Conservation (phyloP, 495 filamentous ascomycete species). For the Daldinia bambusicola region DNA sequence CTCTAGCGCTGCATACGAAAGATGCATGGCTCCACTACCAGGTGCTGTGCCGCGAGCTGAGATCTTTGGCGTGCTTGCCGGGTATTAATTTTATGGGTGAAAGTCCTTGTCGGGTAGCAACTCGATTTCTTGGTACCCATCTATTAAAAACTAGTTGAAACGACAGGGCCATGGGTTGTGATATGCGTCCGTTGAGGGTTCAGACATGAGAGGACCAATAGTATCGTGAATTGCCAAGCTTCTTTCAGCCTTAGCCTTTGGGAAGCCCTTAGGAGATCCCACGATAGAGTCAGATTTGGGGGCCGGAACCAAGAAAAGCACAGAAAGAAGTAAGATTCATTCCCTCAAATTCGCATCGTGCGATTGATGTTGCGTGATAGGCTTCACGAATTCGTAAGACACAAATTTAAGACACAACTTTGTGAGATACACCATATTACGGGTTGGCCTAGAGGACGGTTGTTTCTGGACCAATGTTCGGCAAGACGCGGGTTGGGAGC, state of each 20-base stretch:
- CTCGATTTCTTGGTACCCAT: not conserved
- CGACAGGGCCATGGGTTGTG: not conserved
- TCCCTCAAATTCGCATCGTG: not conserved
- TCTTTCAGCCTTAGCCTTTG: not conserved
- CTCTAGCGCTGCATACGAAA: not conserved
- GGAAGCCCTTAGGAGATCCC: too few relatives aligned
- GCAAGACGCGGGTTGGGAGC: not conserved
- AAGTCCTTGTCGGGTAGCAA: not conserved
- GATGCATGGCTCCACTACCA: not conserved
- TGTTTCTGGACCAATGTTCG: not conserved
- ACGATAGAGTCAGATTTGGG: not conserved
- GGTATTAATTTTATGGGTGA: not conserved
- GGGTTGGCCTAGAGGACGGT: not conserved
- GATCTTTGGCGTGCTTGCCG: not conserved
- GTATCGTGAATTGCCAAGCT: not conserved
- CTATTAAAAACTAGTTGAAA: not conserved
- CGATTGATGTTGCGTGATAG: not conserved
- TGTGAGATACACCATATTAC: too few relatives aligned
- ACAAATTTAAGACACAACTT: too few relatives aligned
- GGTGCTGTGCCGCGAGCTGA: not conserved
- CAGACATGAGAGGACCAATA: not conserved
- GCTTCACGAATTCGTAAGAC: not conserved
- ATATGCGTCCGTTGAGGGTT: not conserved
- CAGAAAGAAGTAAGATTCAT: not conserved
- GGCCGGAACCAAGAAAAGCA: not conserved